These are phyloP conservation scores for Hypoxylon fragiforme DNA, from an alignment of 495 filamentous ascomycete species.

Conservation along the genomic window DNA sequence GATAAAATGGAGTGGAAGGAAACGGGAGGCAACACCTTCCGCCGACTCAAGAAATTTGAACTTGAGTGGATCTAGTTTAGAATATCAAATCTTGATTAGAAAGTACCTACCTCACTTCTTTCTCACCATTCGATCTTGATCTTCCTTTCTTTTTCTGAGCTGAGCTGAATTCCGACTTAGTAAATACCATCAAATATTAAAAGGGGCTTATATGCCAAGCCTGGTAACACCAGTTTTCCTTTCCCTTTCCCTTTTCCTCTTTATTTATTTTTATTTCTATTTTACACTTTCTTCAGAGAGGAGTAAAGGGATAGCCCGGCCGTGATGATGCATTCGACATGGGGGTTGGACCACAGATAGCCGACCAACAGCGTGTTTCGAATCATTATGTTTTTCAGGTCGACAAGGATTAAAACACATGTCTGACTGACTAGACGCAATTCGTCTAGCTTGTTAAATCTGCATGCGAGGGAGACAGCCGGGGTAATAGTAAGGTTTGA, in stretches of 20 bases:
- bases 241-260: neutral
- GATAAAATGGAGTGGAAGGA: no score
- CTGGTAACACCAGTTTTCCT: slow-evolving; percentile 11
- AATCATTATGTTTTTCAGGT: slow-evolving; percentile 8
- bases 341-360: slow-evolving; percentile 24
- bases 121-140: no score
- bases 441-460: slow-evolving; percentile 5
- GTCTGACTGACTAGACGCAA: slow-evolving; percentile 20
- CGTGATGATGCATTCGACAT: slow-evolving; percentile 24
- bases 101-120: no score
- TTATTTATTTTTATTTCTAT: neutral
- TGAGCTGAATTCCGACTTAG: neutral
- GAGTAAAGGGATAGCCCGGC: slow-evolving; percentile 21
- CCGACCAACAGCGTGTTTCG: slow-evolving; percentile 18
- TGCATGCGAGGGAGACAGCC: slow-evolving; percentile 11
- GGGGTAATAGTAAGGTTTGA: slow-evolving; percentile 23
- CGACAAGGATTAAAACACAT: slow-evolving; percentile 15
- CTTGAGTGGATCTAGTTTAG: slow-evolving; percentile 22
- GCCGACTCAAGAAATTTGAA: slow-evolving; percentile 16
- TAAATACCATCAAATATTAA: slow-evolving; percentile 13
- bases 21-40: slow-evolving; percentile 19
- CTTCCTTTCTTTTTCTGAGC: no score
- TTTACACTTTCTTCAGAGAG: neutral
- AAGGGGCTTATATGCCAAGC: slow-evolving; percentile 31
- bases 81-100: slow-evolving; percentile 21